A percentile compares a stretch with the other conserved stretches of the same genome.
Conservation (phyloP, 352 stramenopile genomes). For the Globisporangium heterothallicum region DNA sequence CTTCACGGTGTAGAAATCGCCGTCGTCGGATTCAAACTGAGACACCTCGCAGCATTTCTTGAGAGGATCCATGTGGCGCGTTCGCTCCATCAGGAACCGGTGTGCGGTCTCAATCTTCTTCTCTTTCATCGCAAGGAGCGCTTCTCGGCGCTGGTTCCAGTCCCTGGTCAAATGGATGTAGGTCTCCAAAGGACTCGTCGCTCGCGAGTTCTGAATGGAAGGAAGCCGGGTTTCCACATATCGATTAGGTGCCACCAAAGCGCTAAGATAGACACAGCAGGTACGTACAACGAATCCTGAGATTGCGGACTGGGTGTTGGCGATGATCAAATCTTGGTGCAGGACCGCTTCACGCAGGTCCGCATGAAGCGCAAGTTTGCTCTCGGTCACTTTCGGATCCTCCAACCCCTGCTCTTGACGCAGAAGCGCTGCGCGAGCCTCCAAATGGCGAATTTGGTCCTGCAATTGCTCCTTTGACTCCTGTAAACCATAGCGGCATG, state of each 20-base stretch:
- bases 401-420: background rate
- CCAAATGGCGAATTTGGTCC: constrained; percentile 4
- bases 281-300: constrained; percentile 5
- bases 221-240: no score
- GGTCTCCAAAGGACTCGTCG: constrained; percentile 2
- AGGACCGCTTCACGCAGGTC: constrained; percentile 7
- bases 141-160: constrained; percentile 18
- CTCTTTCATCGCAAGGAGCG: constrained; percentile 21
- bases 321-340: constrained; percentile 7
- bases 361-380: background rate
- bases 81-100: constrained; percentile 31
- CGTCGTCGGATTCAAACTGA: constrained; percentile 29
- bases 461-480: constrained; percentile 9
- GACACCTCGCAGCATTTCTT: constrained; percentile 30
- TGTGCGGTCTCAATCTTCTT: constrained; percentile 24
- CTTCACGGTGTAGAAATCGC: constrained; percentile 38
- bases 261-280: background rate
- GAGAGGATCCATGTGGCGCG: constrained; percentile 17
- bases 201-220: background rate
- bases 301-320: constrained; percentile 3
- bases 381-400: background rate
- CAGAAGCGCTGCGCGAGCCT: constrained; percentile 6
- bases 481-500: no score
- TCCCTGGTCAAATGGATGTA: constrained; percentile 17
- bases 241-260: no score